phyloP scores from a whole-genome alignment of 2,329 filamentous ascomycete genomes.

The Alternaria gansuensis region DNA sequence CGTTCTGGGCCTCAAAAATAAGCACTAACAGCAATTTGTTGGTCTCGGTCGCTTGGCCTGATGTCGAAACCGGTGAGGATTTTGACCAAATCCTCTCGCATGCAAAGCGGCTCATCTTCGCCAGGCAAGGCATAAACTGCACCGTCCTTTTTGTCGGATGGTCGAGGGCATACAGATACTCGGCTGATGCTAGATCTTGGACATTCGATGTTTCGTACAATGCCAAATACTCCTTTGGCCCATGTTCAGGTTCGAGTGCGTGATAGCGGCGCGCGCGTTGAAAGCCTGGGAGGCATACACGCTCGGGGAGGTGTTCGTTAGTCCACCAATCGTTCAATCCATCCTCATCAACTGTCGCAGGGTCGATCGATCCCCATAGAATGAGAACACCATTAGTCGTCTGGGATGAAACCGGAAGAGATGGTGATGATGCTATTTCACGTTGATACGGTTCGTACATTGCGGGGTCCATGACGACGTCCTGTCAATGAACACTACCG shows the following conservation, averaged over 20 bases:
- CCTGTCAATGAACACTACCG: neutral
- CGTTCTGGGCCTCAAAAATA: neutral
- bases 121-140: slow-evolving; percentile 28
- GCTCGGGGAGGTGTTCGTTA: slow-evolving; percentile 31
- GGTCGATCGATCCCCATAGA: slow-evolving; percentile 25
- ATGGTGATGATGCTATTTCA: slow-evolving; percentile 4
- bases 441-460: neutral
- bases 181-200: slow-evolving; percentile 14
- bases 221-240: slow-evolving; percentile 19
- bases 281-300: slow-evolving; percentile 27
- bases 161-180: slow-evolving; percentile 22
- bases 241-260: neutral
- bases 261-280: slow-evolving; percentile 25
- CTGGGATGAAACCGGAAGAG: neutral
- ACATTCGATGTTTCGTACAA: slow-evolving; percentile 21
- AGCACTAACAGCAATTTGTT: slow-evolving; percentile 6
- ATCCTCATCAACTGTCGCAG: slow-evolving; percentile 9
- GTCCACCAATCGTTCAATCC: slow-evolving; percentile 34
- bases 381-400: slow-evolving; percentile 9
- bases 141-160: slow-evolving; percentile 22
- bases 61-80: neutral
- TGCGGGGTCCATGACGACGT: neutral
- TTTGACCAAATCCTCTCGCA: slow-evolving; percentile 12
- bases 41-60: neutral
- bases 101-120: slow-evolving; percentile 26